These are phyloP conservation scores for Daldinia bambusicola DNA, from an alignment of 495 filamentous ascomycete genomes.

Conservation along the genomic window DNA sequence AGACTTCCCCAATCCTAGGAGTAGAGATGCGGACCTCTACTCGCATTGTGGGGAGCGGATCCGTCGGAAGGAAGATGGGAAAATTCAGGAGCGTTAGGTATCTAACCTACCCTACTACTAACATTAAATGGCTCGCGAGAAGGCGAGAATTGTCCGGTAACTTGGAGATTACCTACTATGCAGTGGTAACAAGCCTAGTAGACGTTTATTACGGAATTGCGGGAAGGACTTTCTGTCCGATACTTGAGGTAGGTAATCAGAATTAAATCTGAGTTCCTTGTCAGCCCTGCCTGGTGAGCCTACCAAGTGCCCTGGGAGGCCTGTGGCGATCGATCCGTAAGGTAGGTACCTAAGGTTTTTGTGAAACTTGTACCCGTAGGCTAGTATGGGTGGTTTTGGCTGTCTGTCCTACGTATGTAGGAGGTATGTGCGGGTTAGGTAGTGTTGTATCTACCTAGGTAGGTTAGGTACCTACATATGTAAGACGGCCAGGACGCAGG, in stretches of 20 bases:
- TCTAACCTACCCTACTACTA: background rate
- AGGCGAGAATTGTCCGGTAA: conserved; percentile 5
- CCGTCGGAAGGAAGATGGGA: conserved; percentile 30
- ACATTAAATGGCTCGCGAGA: conserved; percentile 2
- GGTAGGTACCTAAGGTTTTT: conserved; percentile 3
- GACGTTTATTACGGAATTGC: conserved; percentile 23
- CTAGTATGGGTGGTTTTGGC: no score
- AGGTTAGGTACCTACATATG: no score
- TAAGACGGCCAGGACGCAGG: no score
- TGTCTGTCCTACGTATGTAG: no score
- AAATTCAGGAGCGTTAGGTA: conserved; percentile 12
- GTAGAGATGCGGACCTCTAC: background rate
- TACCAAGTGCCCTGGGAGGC: no score
- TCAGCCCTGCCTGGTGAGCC: no score
- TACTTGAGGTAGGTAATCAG: background rate
- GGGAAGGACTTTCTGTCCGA: conserved; percentile 1
- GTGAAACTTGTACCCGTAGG: background rate
- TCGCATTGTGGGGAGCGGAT: conserved; percentile 35
- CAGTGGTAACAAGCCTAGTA: background rate
- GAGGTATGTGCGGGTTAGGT: no score
- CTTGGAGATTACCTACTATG: background rate
- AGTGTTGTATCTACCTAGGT: no score
- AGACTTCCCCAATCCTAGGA: conserved; percentile 1
- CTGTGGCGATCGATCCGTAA: background rate
- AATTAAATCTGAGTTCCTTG: background rate